Percentiles rank a stretch among this genome's conserved stretches.
Evolutionary conservation across 2,329 filamentous ascomycete species (phyloP).

Genomic region (Botrytis paeoniae): DNA sequence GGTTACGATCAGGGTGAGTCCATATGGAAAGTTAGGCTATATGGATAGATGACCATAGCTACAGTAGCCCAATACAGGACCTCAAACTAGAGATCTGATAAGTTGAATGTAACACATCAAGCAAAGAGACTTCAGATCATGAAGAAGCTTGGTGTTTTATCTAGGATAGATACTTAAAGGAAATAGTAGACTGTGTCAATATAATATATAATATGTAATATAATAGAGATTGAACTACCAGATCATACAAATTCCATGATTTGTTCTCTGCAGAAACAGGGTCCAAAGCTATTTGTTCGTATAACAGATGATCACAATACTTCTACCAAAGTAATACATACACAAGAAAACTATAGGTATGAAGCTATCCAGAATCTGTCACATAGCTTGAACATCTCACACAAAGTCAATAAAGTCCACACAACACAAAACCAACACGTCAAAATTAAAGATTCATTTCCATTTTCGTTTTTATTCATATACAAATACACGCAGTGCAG

Average conservation of each 20-base stretch:
- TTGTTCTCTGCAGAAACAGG: background rate
- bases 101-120: background rate
- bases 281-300: background rate
- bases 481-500: background rate
- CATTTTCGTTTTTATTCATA: background rate
- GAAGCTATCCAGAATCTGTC: background rate
- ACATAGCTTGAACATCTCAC: background rate
- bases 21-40: background rate
- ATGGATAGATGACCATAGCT: background rate
- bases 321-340: background rate
- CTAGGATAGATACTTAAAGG: background rate
- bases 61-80: background rate
- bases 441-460: background rate
- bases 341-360: background rate
- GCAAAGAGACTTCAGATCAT: conserved; percentile 5
- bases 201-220: background rate
- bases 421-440: background rate
- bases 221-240: background rate
- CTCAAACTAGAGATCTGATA: background rate
- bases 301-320: background rate
- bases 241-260: background rate
- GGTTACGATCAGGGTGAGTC: background rate
- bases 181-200: background rate
- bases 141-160: conserved; percentile 5
- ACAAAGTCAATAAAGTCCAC: background rate